Percentiles rank a stretch among this genome's conserved stretches.
Evolutionary conservation across 1,284 basidiomycete species (phyloP).

Genomic region (Laetiporus sulphureus): DNA sequence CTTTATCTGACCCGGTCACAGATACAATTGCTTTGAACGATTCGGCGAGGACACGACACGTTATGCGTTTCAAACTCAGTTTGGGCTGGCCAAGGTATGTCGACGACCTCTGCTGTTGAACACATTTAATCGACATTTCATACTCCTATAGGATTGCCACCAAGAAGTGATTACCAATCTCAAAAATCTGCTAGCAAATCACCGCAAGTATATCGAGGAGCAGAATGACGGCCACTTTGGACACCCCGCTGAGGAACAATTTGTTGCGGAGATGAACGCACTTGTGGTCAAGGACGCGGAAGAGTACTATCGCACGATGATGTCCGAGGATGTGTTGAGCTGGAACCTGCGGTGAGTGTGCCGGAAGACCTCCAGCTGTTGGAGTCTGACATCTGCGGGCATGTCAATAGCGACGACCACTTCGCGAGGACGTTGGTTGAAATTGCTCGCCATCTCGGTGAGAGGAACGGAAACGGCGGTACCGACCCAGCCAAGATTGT

Average conservation of each 20-base stretch:
- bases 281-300: conserved; percentile 23
- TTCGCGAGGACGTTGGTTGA: conserved; percentile 20
- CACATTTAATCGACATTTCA: no score
- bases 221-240: conserved; percentile 8
- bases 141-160: conserved; percentile 21
- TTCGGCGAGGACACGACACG: conserved; percentile 23
- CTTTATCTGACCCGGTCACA: conserved; percentile 1
- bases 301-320: conserved; percentile 25
- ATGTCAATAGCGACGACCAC: conserved; percentile 19
- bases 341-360: conserved; percentile 21
- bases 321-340: conserved; percentile 18
- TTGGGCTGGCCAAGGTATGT: conserved; percentile 19
- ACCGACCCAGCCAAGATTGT: conserved; percentile 19
- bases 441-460: conserved; percentile 16
- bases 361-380: not conserved
- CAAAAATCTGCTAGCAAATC: conserved; percentile 15
- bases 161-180: conserved; percentile 21
- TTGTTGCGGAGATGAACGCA: conserved; percentile 26
- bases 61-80: conserved; percentile 22
- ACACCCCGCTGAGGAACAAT: conserved; percentile 20
- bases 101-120: no score
- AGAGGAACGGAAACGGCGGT: conserved; percentile 4
- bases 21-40: conserved; percentile 25
- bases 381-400: not conserved
- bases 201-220: conserved; percentile 17